These are phyloP conservation scores for Penicillium brevicompactum DNA, from an alignment of 2,329 filamentous ascomycete species.

Conservation along the genomic window DNA sequence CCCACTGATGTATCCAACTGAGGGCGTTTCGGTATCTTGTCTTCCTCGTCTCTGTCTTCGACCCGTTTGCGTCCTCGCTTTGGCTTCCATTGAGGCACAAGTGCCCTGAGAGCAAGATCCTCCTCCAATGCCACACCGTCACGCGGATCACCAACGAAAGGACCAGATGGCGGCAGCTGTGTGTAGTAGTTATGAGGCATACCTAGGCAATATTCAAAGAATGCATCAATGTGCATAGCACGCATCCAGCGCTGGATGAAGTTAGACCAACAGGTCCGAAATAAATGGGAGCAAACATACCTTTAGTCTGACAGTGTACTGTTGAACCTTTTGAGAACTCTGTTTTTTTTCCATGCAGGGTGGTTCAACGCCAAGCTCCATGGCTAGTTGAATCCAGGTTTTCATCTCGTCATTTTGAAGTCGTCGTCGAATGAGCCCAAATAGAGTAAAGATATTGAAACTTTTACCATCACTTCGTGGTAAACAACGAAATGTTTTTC, in stretches of 20 bases:
- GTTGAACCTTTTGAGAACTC: constrained; percentile 90
- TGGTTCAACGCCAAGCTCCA: constrained; percentile 84
- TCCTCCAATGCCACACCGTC: constrained; percentile 86
- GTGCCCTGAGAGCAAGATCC: constrained; percentile 80
- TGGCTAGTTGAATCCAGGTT: constrained; percentile 86
- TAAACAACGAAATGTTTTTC: constrained; percentile 74
- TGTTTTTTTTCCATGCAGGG: constrained; percentile 80
- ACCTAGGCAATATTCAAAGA: constrained; percentile 84
- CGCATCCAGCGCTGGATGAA: constrained; percentile 81
- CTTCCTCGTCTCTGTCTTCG: constrained; percentile 64
- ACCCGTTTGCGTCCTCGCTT: constrained; percentile 64
- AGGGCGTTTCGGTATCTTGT: constrained; percentile 59
- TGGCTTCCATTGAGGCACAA: constrained; percentile 73
- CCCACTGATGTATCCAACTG: constrained; percentile 60
- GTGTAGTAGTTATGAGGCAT: constrained; percentile 80
- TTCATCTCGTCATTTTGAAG: constrained; percentile 75
- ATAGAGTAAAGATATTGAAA: constrained; percentile 77
- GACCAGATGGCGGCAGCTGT: constrained; percentile 67
- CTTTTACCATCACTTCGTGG: constrained; percentile 86
- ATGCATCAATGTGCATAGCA: constrained; percentile 91
- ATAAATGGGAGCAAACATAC: constrained; percentile 48
- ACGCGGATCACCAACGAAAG: constrained; percentile 66
- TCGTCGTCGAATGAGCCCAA: constrained; percentile 77
- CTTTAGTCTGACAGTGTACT: constrained; percentile 91
- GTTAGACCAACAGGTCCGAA: constrained; percentile 7